A percentile compares a stretch with the other conserved stretches of the same genome.
Conservation (phyloP, 2,329 filamentous ascomycete species). For the Curvularia hawaiiensis region DNA sequence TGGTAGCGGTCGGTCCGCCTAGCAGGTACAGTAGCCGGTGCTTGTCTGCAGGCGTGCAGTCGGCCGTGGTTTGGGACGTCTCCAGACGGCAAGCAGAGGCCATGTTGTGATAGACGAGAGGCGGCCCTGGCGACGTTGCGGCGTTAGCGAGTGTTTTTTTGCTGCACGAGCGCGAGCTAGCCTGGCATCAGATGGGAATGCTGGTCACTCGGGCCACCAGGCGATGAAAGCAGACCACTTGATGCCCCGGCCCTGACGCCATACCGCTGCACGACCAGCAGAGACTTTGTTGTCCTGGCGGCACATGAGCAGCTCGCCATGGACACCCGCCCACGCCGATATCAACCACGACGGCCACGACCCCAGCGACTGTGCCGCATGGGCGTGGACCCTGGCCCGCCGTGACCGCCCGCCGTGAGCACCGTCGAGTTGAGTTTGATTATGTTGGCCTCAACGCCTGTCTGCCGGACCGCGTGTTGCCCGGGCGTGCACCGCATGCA, state of each 20-base stretch:
- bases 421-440: conserved; percentile 7
- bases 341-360: no score
- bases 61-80: no score
- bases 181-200: no score
- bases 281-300: conserved; percentile 1
- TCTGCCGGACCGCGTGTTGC: background rate
- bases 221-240: background rate
- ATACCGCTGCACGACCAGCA: conserved; percentile 25
- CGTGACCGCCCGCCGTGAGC: conserved; percentile 13
- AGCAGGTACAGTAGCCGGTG: no score
- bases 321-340: background rate
- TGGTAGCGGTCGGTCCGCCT: background rate
- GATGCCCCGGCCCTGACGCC: conserved; percentile 23
- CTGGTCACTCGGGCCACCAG: no score
- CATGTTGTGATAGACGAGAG: background rate
- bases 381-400: conserved; percentile 29
- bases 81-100: no score
- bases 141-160: conserved; percentile 29
- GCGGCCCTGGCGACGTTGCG: conserved; percentile 19
- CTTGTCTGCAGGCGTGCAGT: no score
- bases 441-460: conserved; percentile 1
- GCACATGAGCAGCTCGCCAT: conserved; percentile 16
- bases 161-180: conserved; percentile 25
- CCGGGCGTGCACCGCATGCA: conserved; percentile 14
- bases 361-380: conserved; percentile 15